A percentile compares a stretch with the other conserved stretches of the same genome.
Evolutionary conservation across 2,329 filamentous ascomycete species (phyloP).

Genomic region (Madurella fahalii): DNA sequence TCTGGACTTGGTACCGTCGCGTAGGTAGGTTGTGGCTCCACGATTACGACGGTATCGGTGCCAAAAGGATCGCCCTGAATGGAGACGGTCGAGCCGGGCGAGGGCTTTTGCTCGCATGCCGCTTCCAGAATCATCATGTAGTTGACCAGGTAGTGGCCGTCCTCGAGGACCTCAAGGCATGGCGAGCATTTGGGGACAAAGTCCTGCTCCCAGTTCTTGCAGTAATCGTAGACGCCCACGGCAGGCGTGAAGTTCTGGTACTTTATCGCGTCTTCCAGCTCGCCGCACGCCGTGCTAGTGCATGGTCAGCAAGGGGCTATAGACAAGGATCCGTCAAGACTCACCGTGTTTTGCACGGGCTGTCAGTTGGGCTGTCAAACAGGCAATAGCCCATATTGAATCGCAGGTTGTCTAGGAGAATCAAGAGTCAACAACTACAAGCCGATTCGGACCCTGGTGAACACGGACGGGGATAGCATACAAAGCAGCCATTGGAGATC

Average conservation of each 20-base stretch:
- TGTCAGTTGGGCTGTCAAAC: slow-evolving; percentile 40
- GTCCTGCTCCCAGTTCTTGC: slow-evolving; percentile 42
- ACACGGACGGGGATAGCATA: slow-evolving; percentile 34
- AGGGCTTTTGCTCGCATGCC: slow-evolving; percentile 51
- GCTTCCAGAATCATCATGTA: slow-evolving; percentile 52
- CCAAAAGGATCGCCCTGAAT: slow-evolving; percentile 53
- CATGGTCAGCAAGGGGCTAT: slow-evolving; percentile 24
- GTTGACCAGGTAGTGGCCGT: slow-evolving; percentile 47
- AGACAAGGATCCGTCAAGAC: slow-evolving; percentile 9
- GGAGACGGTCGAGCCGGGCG: slow-evolving; percentile 44
- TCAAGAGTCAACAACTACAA: slow-evolving; percentile 20
- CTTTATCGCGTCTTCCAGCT: slow-evolving; percentile 43
- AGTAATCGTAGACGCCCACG: slow-evolving; percentile 50
- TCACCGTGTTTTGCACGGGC: slow-evolving; percentile 52
- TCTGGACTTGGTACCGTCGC: slow-evolving; percentile 37
- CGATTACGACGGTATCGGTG: slow-evolving; percentile 43
- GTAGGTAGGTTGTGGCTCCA: slow-evolving; percentile 42
- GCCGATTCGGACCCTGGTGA: background rate
- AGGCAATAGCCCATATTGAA: slow-evolving; percentile 54
- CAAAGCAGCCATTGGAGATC: slow-evolving; percentile 54
- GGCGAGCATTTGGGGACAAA: slow-evolving; percentile 42
- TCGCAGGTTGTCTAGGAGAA: slow-evolving; percentile 51
- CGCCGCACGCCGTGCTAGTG: slow-evolving; percentile 49
- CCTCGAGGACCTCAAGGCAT: slow-evolving; percentile 40
- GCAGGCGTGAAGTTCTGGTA: slow-evolving; percentile 47